A percentile compares a stretch with the other conserved stretches of the same genome.
Conservation (phyloP, 2,329 filamentous ascomycete species). For the Gnomoniopsis sp. region DNA sequence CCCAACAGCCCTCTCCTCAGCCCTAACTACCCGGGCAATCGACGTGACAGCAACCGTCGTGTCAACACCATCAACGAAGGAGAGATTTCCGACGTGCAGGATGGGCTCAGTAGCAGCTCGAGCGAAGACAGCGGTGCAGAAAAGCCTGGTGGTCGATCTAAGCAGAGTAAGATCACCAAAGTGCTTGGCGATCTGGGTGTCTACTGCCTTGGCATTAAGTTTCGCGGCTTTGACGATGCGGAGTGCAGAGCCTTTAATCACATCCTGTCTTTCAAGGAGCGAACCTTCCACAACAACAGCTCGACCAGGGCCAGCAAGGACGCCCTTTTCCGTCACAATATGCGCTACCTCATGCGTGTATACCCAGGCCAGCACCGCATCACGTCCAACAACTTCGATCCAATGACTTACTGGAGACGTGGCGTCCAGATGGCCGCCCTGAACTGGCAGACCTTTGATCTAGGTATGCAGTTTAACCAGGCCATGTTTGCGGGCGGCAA, state of each 20-base stretch:
- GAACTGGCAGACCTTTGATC: slow-evolving; percentile 97
- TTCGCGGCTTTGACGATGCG: slow-evolving; percentile 71
- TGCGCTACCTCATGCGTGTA: slow-evolving; percentile 86
- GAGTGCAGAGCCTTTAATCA: slow-evolving; percentile 90
- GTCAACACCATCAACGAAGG: slow-evolving; percentile 58
- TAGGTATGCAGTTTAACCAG: slow-evolving; percentile 93
- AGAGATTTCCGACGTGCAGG: slow-evolving; percentile 42
- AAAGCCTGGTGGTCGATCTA: slow-evolving; percentile 42
- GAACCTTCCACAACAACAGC: slow-evolving; percentile 78
- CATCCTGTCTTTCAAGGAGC: slow-evolving; percentile 92
- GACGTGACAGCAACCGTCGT: slow-evolving; percentile 44
- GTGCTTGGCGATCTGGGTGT: slow-evolving; percentile 83
- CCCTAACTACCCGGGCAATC: slow-evolving; percentile 49
- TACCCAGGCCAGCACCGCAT: slow-evolving; percentile 84
- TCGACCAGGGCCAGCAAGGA: slow-evolving; percentile 73
- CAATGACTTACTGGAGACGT: slow-evolving; percentile 87
- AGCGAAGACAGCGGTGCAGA: slow-evolving; percentile 74
- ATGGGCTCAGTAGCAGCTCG: slow-evolving; percentile 56
- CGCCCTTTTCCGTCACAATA: slow-evolving; percentile 83
- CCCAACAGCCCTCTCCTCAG: slow-evolving; percentile 53
- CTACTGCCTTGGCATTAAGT: slow-evolving; percentile 72
- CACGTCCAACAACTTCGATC: slow-evolving; percentile 90
- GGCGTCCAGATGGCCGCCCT: slow-evolving; percentile 97
- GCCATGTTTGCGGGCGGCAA: slow-evolving; percentile 93
- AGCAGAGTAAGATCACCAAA: slow-evolving; percentile 81